Evolutionary conservation across 805 yeast genomes (phyloP).

Genomic region (Teunomyces gatunensis): DNA sequence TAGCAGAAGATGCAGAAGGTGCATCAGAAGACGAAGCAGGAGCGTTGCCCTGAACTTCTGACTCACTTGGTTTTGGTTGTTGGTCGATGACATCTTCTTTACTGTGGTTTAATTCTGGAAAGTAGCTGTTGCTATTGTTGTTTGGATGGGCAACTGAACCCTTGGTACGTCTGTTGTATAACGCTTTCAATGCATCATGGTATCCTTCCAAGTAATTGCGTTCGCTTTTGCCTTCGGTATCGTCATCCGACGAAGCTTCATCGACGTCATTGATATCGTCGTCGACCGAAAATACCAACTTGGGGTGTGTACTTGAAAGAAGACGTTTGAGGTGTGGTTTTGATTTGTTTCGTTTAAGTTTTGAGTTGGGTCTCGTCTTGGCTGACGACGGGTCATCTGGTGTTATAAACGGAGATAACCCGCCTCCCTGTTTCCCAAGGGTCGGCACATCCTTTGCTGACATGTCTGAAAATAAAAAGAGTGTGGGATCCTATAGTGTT

Average conservation of each 20-base stretch:
- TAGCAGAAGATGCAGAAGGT: no score
- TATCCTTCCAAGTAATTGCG: slow-evolving; percentile 64
- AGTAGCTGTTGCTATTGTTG: slow-evolving; percentile 1
- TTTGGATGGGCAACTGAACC: neutral
- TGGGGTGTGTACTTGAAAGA: slow-evolving; percentile 17
- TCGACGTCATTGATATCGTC: slow-evolving; percentile 70
- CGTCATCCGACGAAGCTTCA: slow-evolving; percentile 45
- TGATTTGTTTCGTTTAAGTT: slow-evolving; percentile 18
- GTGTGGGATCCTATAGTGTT: slow-evolving; percentile 1
- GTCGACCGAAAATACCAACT: slow-evolving; percentile 69
- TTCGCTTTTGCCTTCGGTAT: slow-evolving; percentile 16
- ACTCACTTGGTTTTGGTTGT: slow-evolving; percentile 1
- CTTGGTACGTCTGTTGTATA: slow-evolving; percentile 20
- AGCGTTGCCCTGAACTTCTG: neutral
- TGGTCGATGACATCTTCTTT: neutral
- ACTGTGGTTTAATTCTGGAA: slow-evolving; percentile 8
- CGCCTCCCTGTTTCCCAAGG: neutral
- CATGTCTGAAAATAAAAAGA: neutral
- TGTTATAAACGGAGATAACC: neutral
- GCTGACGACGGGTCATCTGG: slow-evolving; percentile 3
- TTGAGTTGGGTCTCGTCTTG: slow-evolving; percentile 2
- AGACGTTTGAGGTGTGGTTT: slow-evolving; percentile 33
- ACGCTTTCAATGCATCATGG: slow-evolving; percentile 60
- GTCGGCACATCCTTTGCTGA: neutral
- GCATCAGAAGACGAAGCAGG: no score